These are phyloP conservation scores for Quercus cerris DNA, from an alignment of 306 rosid genomes.

Conservation along the genomic window DNA sequence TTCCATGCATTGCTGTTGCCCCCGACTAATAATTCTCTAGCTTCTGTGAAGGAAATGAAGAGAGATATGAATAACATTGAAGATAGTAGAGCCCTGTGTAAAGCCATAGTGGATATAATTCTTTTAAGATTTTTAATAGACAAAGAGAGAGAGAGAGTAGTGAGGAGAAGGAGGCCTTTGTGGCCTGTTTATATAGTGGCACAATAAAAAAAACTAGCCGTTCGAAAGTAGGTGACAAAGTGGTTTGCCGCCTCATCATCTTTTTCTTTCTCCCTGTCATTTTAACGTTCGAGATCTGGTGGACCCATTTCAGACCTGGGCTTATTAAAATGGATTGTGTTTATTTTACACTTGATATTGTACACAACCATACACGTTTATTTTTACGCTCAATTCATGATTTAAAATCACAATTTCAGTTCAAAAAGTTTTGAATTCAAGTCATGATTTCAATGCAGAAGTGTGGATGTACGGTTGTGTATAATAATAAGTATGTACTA, in stretches of 20 bases:
- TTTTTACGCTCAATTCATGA: too few species aligned
- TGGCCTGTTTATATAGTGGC: background rate
- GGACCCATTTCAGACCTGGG: background rate
- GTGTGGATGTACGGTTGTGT: too few species aligned
- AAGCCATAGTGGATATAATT: background rate
- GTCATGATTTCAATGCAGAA: too few species aligned
- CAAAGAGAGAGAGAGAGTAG: background rate
- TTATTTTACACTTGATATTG: too few species aligned
- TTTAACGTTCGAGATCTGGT: background rate
- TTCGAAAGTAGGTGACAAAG: background rate
- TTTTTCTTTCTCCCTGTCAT: background rate
- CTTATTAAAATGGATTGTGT: too few species aligned
- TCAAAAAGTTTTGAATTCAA: too few species aligned
- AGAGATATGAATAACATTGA: background rate
- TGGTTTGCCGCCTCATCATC: background rate
- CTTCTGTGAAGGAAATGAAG: constrained; percentile 4
- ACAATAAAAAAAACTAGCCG: background rate
- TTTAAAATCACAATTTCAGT: too few species aligned
- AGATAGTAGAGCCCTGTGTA: background rate
- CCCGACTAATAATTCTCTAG: constrained; percentile 25
- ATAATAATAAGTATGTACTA: too few species aligned
- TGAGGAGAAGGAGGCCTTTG: background rate
- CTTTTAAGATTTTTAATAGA: background rate
- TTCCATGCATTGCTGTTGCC: constrained; percentile 24
- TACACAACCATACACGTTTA: too few species aligned